phyloP scores from a whole-genome alignment of 345 rosid species.

The Arabidopsis thaliana region TAIR10.1 NC_003075.7:12225501-12226000 shows the following conservation, averaged over 20 bases:
- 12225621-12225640: conserved; percentile 48
- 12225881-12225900: conserved; percentile 4
- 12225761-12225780: conserved; percentile 54
- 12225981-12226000: background rate
- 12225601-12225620: background rate
- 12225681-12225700: conserved; percentile 26
- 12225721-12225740: conserved; percentile 70
- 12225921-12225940: background rate
- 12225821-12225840: background rate
- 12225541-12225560: background rate
- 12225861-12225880: background rate
- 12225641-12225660: conserved; percentile 43
- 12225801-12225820: background rate
- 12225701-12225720: conserved; percentile 50
- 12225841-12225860: background rate
- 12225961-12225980: background rate
- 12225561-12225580: background rate
- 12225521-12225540: conserved; percentile 12
- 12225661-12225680: conserved; percentile 49
- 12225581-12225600: background rate
- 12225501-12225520: too few relatives aligned
- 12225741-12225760: conserved; percentile 58
- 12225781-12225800: background rate
- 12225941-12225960: background rate
- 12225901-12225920: background rate